Conservation (phyloP, 768 basidiomycete species). For the Tulasnella sp. region DNA sequence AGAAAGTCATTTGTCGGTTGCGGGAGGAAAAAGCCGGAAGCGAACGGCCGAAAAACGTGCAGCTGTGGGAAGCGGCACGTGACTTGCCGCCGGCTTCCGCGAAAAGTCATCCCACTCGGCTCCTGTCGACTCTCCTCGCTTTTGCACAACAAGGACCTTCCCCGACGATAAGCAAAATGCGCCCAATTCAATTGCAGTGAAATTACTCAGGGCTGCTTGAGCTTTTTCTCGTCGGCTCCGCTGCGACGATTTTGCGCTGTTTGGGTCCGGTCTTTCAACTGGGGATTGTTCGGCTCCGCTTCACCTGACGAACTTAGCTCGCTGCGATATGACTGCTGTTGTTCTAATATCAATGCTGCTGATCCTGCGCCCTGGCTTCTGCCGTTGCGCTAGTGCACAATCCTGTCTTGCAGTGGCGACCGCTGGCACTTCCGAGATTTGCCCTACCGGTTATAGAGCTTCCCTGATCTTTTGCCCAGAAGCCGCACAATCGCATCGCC, state of each 20-base stretch:
- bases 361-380: neutral
- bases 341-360: neutral
- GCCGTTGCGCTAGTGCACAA: neutral
- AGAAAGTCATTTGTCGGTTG: neutral
- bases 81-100: conserved; percentile 1
- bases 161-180: neutral
- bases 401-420: neutral
- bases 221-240: neutral
- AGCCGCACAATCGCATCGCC: neutral
- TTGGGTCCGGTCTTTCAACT: neutral
- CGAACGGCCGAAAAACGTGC: neutral
- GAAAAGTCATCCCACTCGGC: neutral
- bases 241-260: neutral
- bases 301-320: neutral
- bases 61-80: neutral
- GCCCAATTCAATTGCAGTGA: neutral
- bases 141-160: neutral
- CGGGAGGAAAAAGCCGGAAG: neutral
- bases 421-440: neutral
- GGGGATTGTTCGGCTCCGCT: conserved; percentile 2
- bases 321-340: neutral
- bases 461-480: neutral
- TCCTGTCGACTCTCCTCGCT: neutral
- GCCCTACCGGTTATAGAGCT: neutral
- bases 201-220: neutral